Evolutionary conservation across 805 yeast species (phyloP), one percentile per base, ranked within the genome.

Genomic region (Hanseniaspora valbyensis): DNA sequence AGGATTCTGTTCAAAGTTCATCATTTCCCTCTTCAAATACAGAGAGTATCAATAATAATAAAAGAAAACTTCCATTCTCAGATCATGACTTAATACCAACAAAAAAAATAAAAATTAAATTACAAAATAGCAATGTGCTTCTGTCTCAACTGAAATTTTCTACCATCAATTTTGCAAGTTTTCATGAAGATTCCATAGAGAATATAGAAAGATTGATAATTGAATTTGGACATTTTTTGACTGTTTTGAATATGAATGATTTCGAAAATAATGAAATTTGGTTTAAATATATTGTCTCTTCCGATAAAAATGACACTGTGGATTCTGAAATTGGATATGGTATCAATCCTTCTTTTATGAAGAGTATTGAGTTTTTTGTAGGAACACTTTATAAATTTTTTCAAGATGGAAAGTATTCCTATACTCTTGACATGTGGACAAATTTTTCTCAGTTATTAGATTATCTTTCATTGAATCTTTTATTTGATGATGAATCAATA

Each of bases 151-250:
- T 32, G 16, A 32, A 14, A 32, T 14, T 32, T 32, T 8, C 34
- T 10, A 10, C 6, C 13, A 32, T 32, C 6, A 14, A 14, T 32
- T 32, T 32, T 32, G n/a, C n/a, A n/a, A n/a, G n/a, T n/a, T 32
- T 32, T 32, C 5, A 8, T 32, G 6, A 13, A 32, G 22, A 34
- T 34, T 68, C 74, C 0, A 56, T 77, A 1, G 65, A 68, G 0
- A 70, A 73, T 48, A 52, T 76, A 4, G 61, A 67, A 41, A 59
- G 58, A 1, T 44, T 62, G 7, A 53, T 66, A 1, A 72, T 66
- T 33, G 66, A 66, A 21, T 37, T 37, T 37, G 28, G 21, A 3
- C 9, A 18, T 18, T 8, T 34, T 6, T 7, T 34, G 3, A 12
- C 21, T 5, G 13, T 34, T 18, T 16, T 34, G 14, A 34, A 18